phyloP scores from a whole-genome alignment of 1,284 basidiomycete genomes.

The Lignosus rhinocerotis region DNA sequence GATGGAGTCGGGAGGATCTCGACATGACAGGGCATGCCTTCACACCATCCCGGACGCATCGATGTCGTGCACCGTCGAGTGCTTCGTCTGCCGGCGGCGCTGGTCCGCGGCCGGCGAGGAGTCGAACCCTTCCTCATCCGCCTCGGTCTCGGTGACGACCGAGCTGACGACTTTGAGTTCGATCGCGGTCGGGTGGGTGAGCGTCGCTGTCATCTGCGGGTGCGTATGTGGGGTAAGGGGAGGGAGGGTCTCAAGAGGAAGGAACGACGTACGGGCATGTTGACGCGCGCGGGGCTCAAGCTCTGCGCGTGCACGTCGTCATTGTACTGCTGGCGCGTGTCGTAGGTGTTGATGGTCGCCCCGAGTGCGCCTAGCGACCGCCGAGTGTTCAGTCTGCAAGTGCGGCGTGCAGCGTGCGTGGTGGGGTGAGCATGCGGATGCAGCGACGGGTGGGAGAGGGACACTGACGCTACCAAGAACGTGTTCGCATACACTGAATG shows the following conservation, averaged over 20 bases:
- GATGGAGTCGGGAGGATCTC: neutral
- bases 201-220: neutral
- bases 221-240: too few species aligned
- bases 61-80: neutral
- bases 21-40: neutral
- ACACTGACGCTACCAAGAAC: slow-evolving; percentile 10
- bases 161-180: slow-evolving; percentile 12
- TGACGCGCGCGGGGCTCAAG: neutral
- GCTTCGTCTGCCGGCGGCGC: neutral
- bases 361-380: neutral
- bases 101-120: neutral
- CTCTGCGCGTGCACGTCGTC: neutral
- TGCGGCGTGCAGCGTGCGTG: neutral
- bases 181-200: slow-evolving; percentile 1
- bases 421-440: neutral
- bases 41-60: slow-evolving; percentile 9
- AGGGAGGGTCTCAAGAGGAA: too few species aligned
- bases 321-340: neutral
- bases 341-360: neutral
- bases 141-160: neutral
- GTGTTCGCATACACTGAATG: slow-evolving; percentile 8
- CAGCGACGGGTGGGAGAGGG: neutral
- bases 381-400: slow-evolving; percentile 9
- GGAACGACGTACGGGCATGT: neutral
- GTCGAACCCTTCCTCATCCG: neutral